Base-by-base conservation (phyloP, 2,329 filamentous ascomycete genomes). In the Pseudocercospora fuligena region DNA sequence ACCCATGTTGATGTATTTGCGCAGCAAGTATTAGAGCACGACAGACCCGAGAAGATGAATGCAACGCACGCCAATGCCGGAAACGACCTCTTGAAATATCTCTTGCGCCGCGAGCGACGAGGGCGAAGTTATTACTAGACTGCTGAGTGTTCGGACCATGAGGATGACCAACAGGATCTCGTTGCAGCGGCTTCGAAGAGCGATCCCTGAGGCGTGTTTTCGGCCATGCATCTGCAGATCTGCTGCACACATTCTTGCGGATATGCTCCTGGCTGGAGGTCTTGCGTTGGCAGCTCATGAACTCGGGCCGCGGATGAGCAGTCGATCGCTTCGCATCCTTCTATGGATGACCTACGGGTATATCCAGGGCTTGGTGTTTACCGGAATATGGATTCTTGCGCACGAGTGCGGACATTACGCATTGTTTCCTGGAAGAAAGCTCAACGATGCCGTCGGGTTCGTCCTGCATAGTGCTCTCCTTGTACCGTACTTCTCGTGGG, bases 401-500 rank as follows among this genome's bases (percentile, higher is more conserved):
- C 90, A 92, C 76, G 90, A 92, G 77, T 89, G 87, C 76, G 90
- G 90, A 60, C 90, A 92, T 77, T 86, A 87, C 19, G 88, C 89
- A 57, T 89, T 92, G 77, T 89, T 87, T n/a, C 77, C 80, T 23
- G 82, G 86, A 77, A 80, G 80, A 57, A 75, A 72, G 33, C 75
- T 90, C 69, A 91, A 91, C 77, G 84, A 90, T 73, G 76, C 83
- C 16, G 81, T 88, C 64, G 90, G 90, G 66, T 90, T 88, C 82
- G 76, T 85, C 58, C 78, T 88, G n/a, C 90, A 92, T 82, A 90
- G 87, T 6, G 82, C 85, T 66, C 82, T 92, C 46, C 78, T 90
- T 68, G 89, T 90, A 2, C 90, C 90, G 3, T 92, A 89, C 80
- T 91, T 91, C 81, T 88, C 86, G 58, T 92, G 90, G 33, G 33